Evolutionary conservation across 306 rosid genomes (phyloP).

Genomic region (Trifolium repens): DNA sequence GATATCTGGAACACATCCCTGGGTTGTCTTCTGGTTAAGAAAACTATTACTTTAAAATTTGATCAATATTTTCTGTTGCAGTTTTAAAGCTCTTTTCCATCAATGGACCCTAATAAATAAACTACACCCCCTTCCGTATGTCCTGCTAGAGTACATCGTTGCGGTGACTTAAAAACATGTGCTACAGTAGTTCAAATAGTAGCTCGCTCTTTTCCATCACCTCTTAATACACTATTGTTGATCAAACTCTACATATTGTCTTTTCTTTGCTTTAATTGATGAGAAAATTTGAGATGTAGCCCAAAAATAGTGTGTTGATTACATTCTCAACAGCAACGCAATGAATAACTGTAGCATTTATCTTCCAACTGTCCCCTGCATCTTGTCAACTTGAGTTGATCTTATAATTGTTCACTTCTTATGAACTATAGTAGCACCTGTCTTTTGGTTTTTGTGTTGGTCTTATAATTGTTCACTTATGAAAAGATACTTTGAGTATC

Average conservation of each 20-base stretch:
- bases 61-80: background rate
- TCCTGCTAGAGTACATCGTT: background rate
- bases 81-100: background rate
- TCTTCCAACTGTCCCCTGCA: background rate
- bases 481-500: constrained; percentile 5
- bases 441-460: background rate
- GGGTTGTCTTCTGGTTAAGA: background rate
- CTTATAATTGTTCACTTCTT: background rate
- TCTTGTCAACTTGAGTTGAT: background rate
- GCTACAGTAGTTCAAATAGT: constrained; percentile 1
- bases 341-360: background rate
- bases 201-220: background rate
- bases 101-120: background rate
- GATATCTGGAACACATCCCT: constrained; percentile 10
- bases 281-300: background rate
- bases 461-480: background rate
- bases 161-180: background rate
- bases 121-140: background rate
- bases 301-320: background rate
- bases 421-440: constrained; percentile 2
- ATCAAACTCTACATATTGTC: constrained; percentile 13
- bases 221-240: constrained; percentile 11
- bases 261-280: background rate
- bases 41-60: constrained; percentile 8
- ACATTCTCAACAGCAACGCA: background rate